Evolutionary conservation across 2,329 filamentous ascomycete genomes (phyloP).

Genomic region (Cercospora zeae-maydis): DNA sequence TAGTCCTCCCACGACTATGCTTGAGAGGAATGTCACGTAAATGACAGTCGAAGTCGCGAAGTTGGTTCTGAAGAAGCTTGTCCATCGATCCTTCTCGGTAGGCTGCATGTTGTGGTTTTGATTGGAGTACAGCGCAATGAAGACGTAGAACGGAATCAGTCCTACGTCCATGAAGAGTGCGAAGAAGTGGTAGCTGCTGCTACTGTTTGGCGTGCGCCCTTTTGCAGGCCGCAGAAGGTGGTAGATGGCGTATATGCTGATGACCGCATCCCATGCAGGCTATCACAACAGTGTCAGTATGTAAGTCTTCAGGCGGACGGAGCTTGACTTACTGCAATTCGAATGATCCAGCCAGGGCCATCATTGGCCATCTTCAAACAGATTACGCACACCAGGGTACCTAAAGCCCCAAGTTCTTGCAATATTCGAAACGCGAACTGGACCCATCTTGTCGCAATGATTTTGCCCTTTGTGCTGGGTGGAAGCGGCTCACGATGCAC

Average conservation of each 20-base stretch:
- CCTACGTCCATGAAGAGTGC: conserved; percentile 68
- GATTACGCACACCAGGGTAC: conserved; percentile 71
- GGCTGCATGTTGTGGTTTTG: conserved; percentile 50
- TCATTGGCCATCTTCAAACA: conserved; percentile 58
- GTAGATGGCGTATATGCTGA: conserved; percentile 72
- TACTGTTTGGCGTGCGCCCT: conserved; percentile 70
- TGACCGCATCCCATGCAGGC: conserved; percentile 70
- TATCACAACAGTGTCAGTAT: conserved; percentile 46
- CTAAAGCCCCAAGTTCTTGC: conserved; percentile 65
- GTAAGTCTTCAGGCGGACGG: conserved; percentile 73
- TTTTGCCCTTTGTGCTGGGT: conserved; percentile 63
- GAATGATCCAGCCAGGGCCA: conserved; percentile 28
- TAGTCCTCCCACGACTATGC: conserved; percentile 61
- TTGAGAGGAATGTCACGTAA: conserved; percentile 62
- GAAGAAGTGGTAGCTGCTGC: conserved; percentile 86
- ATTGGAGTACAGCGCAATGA: conserved; percentile 54
- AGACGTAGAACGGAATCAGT: conserved; percentile 61
- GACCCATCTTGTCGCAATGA: conserved; percentile 64
- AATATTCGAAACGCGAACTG: conserved; percentile 67
- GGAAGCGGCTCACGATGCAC: conserved; percentile 64
- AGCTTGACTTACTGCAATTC: conserved; percentile 29
- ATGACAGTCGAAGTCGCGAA: conserved; percentile 58
- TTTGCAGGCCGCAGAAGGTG: conserved; percentile 70
- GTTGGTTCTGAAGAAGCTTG: conserved; percentile 61
- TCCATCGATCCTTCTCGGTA: conserved; percentile 57